These are phyloP conservation scores for Fomitopsis serialis DNA, from an alignment of 768 basidiomycete genomes.

Conservation along the genomic window DNA sequence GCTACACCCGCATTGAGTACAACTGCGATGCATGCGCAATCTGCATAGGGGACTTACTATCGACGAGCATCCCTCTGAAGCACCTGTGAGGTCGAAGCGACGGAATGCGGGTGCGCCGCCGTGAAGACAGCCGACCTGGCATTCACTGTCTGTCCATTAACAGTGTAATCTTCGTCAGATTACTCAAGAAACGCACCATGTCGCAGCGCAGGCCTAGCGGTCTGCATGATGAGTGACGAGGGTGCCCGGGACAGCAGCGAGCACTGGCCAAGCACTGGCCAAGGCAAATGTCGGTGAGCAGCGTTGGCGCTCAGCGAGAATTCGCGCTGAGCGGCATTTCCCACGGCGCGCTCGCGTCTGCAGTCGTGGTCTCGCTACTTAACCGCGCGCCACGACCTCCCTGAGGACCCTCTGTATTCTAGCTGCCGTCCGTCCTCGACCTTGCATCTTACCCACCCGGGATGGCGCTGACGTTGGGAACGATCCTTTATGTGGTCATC, in stretches of 20 bases:
- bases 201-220: conserved; percentile 11
- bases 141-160: not conserved
- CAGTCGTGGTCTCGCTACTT: too few species aligned
- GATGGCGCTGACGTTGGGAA: conserved; percentile 56
- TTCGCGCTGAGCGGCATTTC: not conserved
- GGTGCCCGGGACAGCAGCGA: not conserved
- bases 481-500: conserved; percentile 79
- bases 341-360: not conserved
- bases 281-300: too few species aligned
- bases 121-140: conserved; percentile 5
- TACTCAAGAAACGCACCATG: conserved; percentile 7
- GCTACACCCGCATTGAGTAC: conserved; percentile 31
- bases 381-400: not conserved
- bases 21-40: not conserved
- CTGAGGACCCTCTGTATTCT: not conserved
- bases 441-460: conserved; percentile 13
- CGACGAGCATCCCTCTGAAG: conserved; percentile 36
- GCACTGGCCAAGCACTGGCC: not conserved
- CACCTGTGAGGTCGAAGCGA: conserved; percentile 14
- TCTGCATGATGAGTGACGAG: conserved; percentile 10
- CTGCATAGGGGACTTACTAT: conserved; percentile 31
- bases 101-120: conserved; percentile 6
- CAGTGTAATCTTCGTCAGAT: not conserved
- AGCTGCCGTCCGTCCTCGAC: not conserved
- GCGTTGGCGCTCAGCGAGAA: too few species aligned